Evolutionary conservation across 495 filamentous ascomycete genomes (phyloP).

Genomic region (Astrocystis sublimbata): DNA sequence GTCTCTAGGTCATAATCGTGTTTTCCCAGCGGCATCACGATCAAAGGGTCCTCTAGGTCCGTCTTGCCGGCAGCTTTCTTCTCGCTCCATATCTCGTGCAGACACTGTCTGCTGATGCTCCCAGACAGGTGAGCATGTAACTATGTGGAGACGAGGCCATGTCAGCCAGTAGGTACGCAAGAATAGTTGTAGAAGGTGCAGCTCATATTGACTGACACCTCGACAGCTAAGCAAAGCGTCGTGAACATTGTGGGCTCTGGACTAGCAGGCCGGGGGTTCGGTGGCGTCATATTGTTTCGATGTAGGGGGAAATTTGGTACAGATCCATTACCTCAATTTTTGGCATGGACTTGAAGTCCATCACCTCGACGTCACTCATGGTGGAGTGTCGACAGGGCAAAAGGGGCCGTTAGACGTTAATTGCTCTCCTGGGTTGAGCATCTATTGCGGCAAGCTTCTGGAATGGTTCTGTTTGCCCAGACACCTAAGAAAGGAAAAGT

Average conservation of each 20-base stretch:
- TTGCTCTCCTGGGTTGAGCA: too few species aligned
- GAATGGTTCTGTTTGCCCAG: constrained; percentile 2
- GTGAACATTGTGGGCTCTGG: too few species aligned
- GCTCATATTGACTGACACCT: too few species aligned
- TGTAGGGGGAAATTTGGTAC: background rate
- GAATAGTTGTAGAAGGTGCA: too few species aligned
- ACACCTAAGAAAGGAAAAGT: background rate
- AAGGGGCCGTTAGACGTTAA: too few species aligned
- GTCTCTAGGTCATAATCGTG: constrained; percentile 70
- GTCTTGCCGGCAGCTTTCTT: constrained; percentile 55
- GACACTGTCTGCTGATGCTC: constrained; percentile 71
- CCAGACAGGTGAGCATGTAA: constrained; percentile 84
- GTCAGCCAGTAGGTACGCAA: constrained; percentile 21
- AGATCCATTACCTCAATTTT: constrained; percentile 47
- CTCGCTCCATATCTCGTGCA: constrained; percentile 72
- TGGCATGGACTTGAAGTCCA: constrained; percentile 47
- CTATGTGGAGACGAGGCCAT: constrained; percentile 39
- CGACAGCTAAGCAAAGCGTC: too few species aligned
- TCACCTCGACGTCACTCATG: constrained; percentile 26
- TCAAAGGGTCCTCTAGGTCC: constrained; percentile 64
- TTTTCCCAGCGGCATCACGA: constrained; percentile 67
- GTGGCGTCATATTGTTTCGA: background rate
- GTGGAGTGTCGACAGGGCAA: constrained; percentile 9
- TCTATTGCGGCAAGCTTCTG: constrained; percentile 13
- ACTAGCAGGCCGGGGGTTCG: background rate